Conservation (phyloP, 1,139 yeast genomes). For the Blastobotrys capitulatus region DNA sequence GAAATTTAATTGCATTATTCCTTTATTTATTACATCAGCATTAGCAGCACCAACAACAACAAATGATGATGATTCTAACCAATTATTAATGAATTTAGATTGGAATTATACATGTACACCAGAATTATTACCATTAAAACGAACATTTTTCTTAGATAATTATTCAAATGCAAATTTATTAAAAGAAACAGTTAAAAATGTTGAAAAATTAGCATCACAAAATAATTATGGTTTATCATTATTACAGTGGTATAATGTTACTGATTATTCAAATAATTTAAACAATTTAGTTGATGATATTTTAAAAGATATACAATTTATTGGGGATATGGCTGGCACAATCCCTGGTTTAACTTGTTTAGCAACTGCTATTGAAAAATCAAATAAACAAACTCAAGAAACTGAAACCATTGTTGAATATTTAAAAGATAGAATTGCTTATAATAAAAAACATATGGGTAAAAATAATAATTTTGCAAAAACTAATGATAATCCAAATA, state of each 20-base stretch:
- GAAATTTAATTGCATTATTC: not conserved
- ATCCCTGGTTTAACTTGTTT: constrained; percentile 4
- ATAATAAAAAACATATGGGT: not conserved
- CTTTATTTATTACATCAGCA: not conserved
- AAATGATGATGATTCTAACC: not conserved
- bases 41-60: not conserved
- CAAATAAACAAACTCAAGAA: not conserved
- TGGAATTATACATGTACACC: constrained; percentile 9
- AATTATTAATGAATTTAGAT: not conserved
- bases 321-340: not conserved
- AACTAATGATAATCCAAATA: not conserved
- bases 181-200: not conserved
- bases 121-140: constrained; percentile 8
- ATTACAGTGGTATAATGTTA: constrained; percentile 8
- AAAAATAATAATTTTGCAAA: not conserved
- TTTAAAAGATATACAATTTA: not conserved
- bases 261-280: not conserved
- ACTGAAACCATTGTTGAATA: not conserved
- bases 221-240: constrained; percentile 7
- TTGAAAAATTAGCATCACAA: not conserved
- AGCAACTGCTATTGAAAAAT: constrained; percentile 1
- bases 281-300: not conserved
- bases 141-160: not conserved
- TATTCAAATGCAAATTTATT: not conserved
- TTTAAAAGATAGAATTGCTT: not conserved